Conservation (phyloP, 164 flowering plant genomes). For the Litsea cubeba region DNA sequence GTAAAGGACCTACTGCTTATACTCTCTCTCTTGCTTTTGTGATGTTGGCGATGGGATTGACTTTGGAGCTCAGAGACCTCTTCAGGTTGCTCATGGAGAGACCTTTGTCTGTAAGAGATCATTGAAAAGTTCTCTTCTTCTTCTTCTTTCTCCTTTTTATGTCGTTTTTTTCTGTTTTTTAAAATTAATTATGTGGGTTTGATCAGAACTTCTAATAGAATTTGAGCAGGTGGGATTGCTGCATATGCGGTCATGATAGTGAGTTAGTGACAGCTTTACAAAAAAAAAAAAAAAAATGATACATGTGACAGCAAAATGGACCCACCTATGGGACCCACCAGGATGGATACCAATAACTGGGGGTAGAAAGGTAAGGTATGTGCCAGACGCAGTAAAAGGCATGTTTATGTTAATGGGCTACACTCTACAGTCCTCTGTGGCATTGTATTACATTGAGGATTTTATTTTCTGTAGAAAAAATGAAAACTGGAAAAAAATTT, state of each 20-base stretch:
- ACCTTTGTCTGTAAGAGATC: constrained; percentile 61
- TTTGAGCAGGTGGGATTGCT: neutral
- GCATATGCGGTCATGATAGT: neutral
- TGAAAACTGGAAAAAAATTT: no score
- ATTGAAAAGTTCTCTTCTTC: neutral
- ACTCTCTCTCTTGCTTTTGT: constrained; percentile 65
- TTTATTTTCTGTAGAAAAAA: no score
- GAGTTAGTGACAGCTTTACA: neutral
- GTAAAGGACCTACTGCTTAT: constrained; percentile 55
- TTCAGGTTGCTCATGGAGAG: constrained; percentile 45
- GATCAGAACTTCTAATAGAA: neutral
- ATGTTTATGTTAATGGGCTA: no score
- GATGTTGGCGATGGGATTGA: constrained; percentile 79
- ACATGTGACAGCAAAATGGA: no score
- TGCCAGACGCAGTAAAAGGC: no score
- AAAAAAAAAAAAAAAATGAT: no score
- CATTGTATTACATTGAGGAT: no score
- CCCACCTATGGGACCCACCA: no score
- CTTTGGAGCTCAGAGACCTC: constrained; percentile 62
- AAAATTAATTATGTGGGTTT: neutral
- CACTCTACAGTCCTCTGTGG: no score
- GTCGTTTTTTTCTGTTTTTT: neutral
- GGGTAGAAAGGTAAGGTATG: no score
- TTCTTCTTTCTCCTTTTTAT: neutral
- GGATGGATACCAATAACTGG: no score